These are phyloP conservation scores for Eutypella sp. DNA, from an alignment of 2,329 filamentous ascomycete species.

Conservation along the genomic window DNA sequence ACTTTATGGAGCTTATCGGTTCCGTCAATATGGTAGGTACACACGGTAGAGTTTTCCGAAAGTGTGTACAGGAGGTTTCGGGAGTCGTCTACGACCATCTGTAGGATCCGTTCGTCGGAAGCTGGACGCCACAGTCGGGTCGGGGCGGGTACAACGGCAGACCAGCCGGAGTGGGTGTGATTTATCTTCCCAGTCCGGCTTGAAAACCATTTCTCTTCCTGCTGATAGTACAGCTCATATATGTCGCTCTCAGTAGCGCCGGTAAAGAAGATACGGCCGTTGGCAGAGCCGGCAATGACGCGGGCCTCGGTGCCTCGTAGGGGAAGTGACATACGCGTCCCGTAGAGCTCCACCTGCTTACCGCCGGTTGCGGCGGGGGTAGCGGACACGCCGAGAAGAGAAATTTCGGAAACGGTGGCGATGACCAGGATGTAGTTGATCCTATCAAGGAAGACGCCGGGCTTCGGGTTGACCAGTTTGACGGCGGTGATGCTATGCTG, in stretches of 20 bases:
- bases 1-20: slow-evolving; percentile 56
- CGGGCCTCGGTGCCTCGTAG: slow-evolving; percentile 73
- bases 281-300: slow-evolving; percentile 74
- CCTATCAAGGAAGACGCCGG: slow-evolving; percentile 78
- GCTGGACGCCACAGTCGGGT: slow-evolving; percentile 45
- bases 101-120: slow-evolving; percentile 60
- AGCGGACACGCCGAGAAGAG: slow-evolving; percentile 78
- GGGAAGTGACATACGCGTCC: slow-evolving; percentile 78
- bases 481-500: slow-evolving; percentile 85
- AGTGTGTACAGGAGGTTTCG: slow-evolving; percentile 87
- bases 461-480: slow-evolving; percentile 76
- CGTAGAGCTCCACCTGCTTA: slow-evolving; percentile 72
- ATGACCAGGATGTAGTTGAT: slow-evolving; percentile 89
- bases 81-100: slow-evolving; percentile 85
- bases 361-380: slow-evolving; percentile 62
- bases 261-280: slow-evolving; percentile 90
- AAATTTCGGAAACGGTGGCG: slow-evolving; percentile 78
- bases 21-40: slow-evolving; percentile 81
- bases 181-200: slow-evolving; percentile 83
- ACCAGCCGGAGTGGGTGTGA: slow-evolving; percentile 72
- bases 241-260: slow-evolving; percentile 78
- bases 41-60: slow-evolving; percentile 81
- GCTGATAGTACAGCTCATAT: slow-evolving; percentile 92
- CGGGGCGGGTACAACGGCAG: slow-evolving; percentile 55
- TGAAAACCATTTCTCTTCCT: slow-evolving; percentile 95